Evolutionary conservation across 106 monocot species (phyloP), one percentile per base, ranked within the genome.

Genomic region (Dendrobium huoshanense): DNA sequence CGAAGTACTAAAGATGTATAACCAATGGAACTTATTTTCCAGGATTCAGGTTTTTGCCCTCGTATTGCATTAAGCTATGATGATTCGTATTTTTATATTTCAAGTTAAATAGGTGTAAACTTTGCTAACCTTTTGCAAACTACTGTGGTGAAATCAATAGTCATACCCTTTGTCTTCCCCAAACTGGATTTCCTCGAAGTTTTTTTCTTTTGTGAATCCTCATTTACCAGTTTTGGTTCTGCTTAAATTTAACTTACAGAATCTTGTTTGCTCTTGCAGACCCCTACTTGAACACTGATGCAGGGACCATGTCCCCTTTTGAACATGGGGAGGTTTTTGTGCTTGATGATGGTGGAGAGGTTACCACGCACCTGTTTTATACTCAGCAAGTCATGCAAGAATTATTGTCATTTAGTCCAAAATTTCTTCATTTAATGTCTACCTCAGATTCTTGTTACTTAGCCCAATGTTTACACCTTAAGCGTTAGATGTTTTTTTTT

Each of bases 241-340:
- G 70, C 37, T 29, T 70, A 70, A 37, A 33, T 70, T 25, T 70
- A 6, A 9, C 70, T 70, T 4, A 70, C 70, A 37, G 1, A 70
- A 33, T 13, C 4, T 77, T 22, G 18, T 73, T 3, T 79, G 72
- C 84, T 24, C 1, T 77, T 81, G 85, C 87, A 90, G 90, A 90
- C 68, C 90, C 90, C 72, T 90, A 90, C 37, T 77, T 90, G 19
- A 90, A 90, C 81, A 87, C 87, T 9, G 90, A 90, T 85, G 90
- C 90, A 48, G 90, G 90, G 25, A 90, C 90, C 7, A 90, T 90
- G 90, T 90, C 90, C 18, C 90, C 90, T 4, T 90, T 90, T 81
- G 90, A 90, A 67, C 90, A 90, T 55, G 90, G 90, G 7, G 90
- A 90, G 65, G 90, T 90, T 75, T 90, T 90, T 83, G 90, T 90